These are phyloP conservation scores for Pontederia paniculata DNA, from an alignment of 176 grass and related monocot species.

Conservation along the genomic window DNA sequence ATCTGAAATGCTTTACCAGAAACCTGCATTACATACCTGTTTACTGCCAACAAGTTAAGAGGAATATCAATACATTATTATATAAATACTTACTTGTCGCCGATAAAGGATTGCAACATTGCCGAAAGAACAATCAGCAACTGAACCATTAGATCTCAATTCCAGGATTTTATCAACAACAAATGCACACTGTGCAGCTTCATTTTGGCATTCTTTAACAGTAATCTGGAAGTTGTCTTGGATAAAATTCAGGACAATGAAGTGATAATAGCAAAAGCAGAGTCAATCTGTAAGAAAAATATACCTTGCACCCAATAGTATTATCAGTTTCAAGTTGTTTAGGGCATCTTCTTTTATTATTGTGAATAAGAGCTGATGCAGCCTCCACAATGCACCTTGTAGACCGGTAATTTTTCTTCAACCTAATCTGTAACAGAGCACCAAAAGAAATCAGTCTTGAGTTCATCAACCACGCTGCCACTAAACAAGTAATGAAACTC, in stretches of 20 bases:
- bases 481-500: background rate
- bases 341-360: conserved; percentile 52
- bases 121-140: conserved; percentile 39
- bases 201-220: conserved; percentile 79
- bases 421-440: conserved; percentile 48
- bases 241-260: conserved; percentile 4
- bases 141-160: conserved; percentile 38
- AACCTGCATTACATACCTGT: conserved; percentile 36
- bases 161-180: conserved; percentile 96
- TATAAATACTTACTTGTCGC: conserved; percentile 52
- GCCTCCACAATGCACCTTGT: conserved; percentile 84
- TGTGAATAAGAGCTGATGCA: conserved; percentile 76
- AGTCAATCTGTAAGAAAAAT: background rate
- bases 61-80: background rate
- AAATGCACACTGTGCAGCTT: conserved; percentile 92
- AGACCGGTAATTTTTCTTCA: conserved; percentile 90
- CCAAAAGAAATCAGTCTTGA: background rate
- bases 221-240: conserved; percentile 48
- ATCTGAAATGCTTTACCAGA: conserved; percentile 93
- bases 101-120: conserved; percentile 76
- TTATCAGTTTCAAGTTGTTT: conserved; percentile 81
- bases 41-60: conserved; percentile 19
- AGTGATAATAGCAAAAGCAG: background rate
- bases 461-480: no score
- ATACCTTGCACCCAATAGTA: conserved; percentile 70